A percentile compares a stretch with the other conserved stretches of the same genome.
phyloP scores from a whole-genome alignment of 108 stramenopile genomes.

The Discostella stelligeroides region DNA sequence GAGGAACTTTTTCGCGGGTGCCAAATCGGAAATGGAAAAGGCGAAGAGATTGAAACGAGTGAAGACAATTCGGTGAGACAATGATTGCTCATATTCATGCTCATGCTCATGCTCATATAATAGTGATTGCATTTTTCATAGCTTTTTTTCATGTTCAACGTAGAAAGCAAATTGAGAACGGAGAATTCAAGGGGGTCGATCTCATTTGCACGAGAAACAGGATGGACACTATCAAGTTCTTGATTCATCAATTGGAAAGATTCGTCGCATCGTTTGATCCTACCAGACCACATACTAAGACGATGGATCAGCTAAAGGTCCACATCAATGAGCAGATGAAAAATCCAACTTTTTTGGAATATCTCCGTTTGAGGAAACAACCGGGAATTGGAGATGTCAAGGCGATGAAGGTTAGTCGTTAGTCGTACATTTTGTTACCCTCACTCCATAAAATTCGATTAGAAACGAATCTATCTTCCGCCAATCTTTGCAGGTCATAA shows the following conservation, averaged over 20 bases:
- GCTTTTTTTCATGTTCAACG: no score
- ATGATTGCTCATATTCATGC: not conserved
- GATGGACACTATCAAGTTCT: constrained; percentile 21
- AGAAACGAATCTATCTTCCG: no score
- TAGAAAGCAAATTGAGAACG: constrained; percentile 28
- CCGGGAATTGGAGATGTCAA: constrained; percentile 36
- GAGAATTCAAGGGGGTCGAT: constrained; percentile 29
- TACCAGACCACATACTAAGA: constrained; percentile 19
- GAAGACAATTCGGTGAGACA: constrained; percentile 33
- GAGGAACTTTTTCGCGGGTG: constrained; percentile 18
- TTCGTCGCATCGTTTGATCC: constrained; percentile 39
- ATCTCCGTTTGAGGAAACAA: constrained; percentile 28
- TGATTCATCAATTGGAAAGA: constrained; percentile 35
- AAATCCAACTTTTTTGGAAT: constrained; percentile 39
- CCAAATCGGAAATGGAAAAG: constrained; percentile 19
- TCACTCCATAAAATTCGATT: not conserved
- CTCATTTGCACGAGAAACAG: constrained; percentile 28
- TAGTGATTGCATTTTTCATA: no score
- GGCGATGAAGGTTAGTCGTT: constrained; percentile 37
- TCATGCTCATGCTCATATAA: not conserved
- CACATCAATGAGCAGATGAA: constrained; percentile 47
- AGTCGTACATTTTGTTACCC: not conserved
- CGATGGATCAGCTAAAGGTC: constrained; percentile 34
- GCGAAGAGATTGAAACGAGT: constrained; percentile 38
- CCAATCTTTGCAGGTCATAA: constrained; percentile 32